These are phyloP conservation scores for Pleoardoris graminearum DNA, from an alignment of 2,329 filamentous ascomycete genomes.

Conservation along the genomic window DNA sequence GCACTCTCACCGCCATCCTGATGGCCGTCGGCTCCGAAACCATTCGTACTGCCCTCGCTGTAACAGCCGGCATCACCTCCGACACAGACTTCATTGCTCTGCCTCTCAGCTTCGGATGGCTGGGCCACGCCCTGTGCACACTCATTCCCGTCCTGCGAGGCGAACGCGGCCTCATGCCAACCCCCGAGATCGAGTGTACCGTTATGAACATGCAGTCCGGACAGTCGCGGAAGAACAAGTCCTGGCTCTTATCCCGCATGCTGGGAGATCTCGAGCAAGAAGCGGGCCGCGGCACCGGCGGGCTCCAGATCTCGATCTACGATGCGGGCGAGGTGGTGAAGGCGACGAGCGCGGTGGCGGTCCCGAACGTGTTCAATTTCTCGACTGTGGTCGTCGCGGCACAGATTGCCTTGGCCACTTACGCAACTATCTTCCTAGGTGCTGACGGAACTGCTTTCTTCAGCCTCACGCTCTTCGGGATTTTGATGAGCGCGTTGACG, in stretches of 20 bases:
- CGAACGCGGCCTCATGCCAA: not conserved
- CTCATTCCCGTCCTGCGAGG: not conserved
- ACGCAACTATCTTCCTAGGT: no score
- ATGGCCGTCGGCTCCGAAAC: constrained; percentile 1
- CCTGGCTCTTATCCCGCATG: constrained; percentile 6
- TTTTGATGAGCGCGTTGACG: not conserved
- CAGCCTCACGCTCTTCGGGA: no score
- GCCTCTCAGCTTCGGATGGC: constrained; percentile 2
- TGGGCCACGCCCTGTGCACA: not conserved
- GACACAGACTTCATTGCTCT: not conserved
- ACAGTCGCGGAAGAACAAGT: constrained; percentile 3
- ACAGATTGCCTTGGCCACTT: no score
- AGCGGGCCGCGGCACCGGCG: not conserved
- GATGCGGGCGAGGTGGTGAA: not conserved
- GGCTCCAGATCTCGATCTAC: not conserved
- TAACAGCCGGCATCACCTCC: not conserved
- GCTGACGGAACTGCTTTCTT: no score
- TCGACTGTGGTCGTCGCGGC: not conserved
- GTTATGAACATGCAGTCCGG: constrained; percentile 5
- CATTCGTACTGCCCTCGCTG: not conserved
- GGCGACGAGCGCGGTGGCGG: no score
- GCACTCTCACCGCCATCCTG: not conserved
- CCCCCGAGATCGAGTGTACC: constrained; percentile 5
- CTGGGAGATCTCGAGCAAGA: constrained; percentile 1
- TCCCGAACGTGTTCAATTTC: no score